phyloP scores from a whole-genome alignment of 768 basidiomycete species.

The Trametes maxima region DNA sequence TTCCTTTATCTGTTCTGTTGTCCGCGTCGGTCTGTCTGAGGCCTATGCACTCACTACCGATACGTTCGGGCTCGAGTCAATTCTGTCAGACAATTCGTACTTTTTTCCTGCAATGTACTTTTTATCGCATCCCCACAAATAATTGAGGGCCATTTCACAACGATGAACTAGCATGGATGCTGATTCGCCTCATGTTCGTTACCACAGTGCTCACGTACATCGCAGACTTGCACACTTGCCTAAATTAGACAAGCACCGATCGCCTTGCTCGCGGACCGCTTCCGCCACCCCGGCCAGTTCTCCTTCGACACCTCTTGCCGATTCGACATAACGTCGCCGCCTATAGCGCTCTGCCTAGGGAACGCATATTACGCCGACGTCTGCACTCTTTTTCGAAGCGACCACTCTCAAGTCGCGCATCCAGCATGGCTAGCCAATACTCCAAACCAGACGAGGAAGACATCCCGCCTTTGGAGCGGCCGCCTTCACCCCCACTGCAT shows the following conservation, averaged over 20 bases:
- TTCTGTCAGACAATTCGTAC: too few relatives aligned
- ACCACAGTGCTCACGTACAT: too few relatives aligned
- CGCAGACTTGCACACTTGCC: not conserved
- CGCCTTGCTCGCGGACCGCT: not conserved
- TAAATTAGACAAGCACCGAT: not conserved
- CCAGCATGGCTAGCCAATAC: not conserved
- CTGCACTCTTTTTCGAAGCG: not conserved
- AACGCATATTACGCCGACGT: not conserved
- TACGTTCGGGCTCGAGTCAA: too few relatives aligned
- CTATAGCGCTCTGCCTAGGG: not conserved
- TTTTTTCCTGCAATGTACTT: too few relatives aligned
- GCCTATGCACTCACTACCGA: not conserved
- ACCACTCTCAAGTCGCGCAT: not conserved
- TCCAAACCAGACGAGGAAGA: conserved; percentile 41
- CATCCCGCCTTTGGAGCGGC: conserved; percentile 41
- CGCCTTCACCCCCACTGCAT: conserved; percentile 72
- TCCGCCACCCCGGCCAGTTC: not conserved
- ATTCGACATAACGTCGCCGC: too few relatives aligned
- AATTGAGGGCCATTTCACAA: too few relatives aligned
- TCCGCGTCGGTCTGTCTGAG: too few relatives aligned
- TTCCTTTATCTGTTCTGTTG: not conserved
- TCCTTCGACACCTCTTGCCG: not conserved
- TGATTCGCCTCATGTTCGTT: too few relatives aligned
- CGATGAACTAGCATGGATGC: not conserved
- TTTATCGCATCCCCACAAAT: too few relatives aligned